phyloP scores from a whole-genome alignment of 169 alveolate species.

The Eimeria tenella region DNA sequence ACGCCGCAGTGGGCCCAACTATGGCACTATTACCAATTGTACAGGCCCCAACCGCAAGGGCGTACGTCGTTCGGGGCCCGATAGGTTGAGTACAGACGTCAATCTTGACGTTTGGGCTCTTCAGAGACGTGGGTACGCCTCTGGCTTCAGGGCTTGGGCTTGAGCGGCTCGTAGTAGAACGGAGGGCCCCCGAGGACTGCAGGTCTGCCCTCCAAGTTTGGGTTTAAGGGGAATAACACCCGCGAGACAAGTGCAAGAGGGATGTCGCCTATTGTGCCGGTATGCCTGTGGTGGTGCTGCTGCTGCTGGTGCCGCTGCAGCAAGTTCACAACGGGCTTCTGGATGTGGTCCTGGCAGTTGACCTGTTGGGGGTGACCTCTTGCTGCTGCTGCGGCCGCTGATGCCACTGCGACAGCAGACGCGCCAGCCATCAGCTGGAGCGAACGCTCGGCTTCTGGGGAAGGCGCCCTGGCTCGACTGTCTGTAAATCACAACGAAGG shows the following conservation, averaged over 20 bases:
- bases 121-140: neutral
- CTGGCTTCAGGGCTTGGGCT: neutral
- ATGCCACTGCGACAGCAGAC: conserved; percentile 16
- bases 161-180: neutral
- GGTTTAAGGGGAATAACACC: conserved; percentile 10
- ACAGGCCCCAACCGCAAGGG: no score
- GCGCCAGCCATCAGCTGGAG: conserved; percentile 51
- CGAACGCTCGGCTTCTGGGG: conserved; percentile 21
- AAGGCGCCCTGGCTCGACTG: neutral
- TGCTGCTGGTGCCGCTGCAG: conserved; percentile 20
- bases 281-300: neutral
- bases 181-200: conserved; percentile 7
- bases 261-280: conserved; percentile 28
- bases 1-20: no score
- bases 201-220: neutral
- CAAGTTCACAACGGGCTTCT: neutral
- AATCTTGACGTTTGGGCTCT: neutral
- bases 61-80: no score
- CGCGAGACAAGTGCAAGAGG: conserved; percentile 48
- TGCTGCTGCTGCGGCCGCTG: conserved; percentile 9
- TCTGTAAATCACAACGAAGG: neutral
- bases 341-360: conserved; percentile 9
- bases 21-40: no score
- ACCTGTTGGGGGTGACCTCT: neutral
- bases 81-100: no score